Evolutionary conservation across 331 rosid genomes (phyloP), one percentile per base, ranked within the genome.

Genomic region (Ulmus americana): DNA sequence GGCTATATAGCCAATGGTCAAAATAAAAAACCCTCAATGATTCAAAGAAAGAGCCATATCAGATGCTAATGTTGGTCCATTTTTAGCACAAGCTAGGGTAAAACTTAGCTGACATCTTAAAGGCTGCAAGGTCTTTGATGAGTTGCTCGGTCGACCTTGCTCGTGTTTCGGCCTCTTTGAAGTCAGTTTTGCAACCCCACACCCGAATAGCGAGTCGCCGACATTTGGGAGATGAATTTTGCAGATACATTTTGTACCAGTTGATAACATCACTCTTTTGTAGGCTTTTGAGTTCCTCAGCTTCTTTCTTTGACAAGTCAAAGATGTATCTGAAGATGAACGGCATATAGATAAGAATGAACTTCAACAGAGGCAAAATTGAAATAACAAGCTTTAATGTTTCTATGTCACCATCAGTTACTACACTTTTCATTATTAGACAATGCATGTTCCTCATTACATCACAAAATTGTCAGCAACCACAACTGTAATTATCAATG

Each of bases 151-250:
- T 28, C 35, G 35, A 68, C 69, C 79, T 57, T 0, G 74, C 7
- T 6, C 3, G 73, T 49, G 76, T 70, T 74, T 75, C 85, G 10
- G 74, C 84, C 38, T 85, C 95, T 72, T 76, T 82, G 73, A 70
- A 2, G 70, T 89, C 56, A 9, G 95, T 76, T 78, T 82, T 80
- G 83, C 97, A 85, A 74, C 98, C 98, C 98, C 98, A 92, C 61
- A 92, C 74, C 51, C 95, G 83, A 61, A 89, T 64, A 0, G 82
- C 77, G 0, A 92, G 90, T 52, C 86, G 76, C 44, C 98, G 79
- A 71, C 97, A 89, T 60, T 79, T 85, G 2, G 90, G 86, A 55
- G 98, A 89, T 4, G 91, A 56, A 10, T 44, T 80, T 50, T 79
- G 86, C 50, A 92, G 15, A 71, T 92, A 92, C 6, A 65, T 77